phyloP scores from a whole-genome alignment of 768 basidiomycete species.

The Suillus cothurnatus region DNA sequence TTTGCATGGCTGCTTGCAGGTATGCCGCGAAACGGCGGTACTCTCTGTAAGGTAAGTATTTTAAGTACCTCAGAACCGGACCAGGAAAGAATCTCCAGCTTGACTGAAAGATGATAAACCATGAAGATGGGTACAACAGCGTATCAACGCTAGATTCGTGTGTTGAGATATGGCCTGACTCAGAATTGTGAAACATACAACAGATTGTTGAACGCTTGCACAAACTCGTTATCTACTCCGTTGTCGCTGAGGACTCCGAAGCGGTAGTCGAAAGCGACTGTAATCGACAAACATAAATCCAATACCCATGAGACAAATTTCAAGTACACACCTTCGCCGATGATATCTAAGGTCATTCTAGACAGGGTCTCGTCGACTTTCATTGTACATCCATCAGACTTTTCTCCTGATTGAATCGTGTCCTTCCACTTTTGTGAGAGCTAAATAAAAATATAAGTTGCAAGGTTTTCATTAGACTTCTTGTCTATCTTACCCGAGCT shows the following conservation, averaged over 20 bases:
- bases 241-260: conserved; percentile 22
- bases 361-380: conserved; percentile 25
- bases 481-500: conserved; percentile 15
- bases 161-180: neutral
- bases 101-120: conserved; percentile 27
- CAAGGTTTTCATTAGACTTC: neutral
- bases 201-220: conserved; percentile 18
- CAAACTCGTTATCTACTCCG: conserved; percentile 15
- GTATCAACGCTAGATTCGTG: conserved; percentile 24
- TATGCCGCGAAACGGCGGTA: conserved; percentile 31
- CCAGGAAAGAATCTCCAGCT: conserved; percentile 32
- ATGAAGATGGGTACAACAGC: conserved; percentile 21
- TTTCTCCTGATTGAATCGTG: conserved; percentile 12
- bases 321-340: conserved; percentile 27
- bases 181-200: conserved; percentile 13
- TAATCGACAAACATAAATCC: neutral
- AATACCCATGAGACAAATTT: neutral
- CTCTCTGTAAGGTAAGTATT: conserved; percentile 31
- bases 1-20: conserved; percentile 22
- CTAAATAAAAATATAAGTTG: conserved; percentile 15
- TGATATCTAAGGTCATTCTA: conserved; percentile 28
- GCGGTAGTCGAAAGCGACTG: conserved; percentile 27
- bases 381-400: conserved; percentile 15
- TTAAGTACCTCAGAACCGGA: conserved; percentile 23
- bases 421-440: conserved; percentile 27